These are phyloP conservation scores for Trifolium subterraneum DNA, from an alignment of 306 rosid genomes.

Conservation along the genomic window DNA sequence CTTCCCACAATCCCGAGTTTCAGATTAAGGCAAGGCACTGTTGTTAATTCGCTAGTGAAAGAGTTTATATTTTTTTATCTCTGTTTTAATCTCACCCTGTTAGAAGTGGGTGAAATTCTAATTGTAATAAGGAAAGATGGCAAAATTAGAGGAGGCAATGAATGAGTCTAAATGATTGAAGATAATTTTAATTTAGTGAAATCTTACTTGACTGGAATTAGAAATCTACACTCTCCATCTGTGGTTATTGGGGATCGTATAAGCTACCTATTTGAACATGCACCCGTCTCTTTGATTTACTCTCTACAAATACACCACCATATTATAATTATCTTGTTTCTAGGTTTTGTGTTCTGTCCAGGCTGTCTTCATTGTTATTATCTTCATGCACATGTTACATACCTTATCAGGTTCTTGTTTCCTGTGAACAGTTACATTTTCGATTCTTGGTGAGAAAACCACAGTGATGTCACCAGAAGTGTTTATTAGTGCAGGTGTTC, in stretches of 20 bases:
- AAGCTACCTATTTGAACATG: conserved; percentile 32
- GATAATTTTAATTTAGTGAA: background rate
- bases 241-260: too few relatives aligned
- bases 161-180: conserved; percentile 11
- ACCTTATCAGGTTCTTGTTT: conserved; percentile 41
- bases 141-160: conserved; percentile 11
- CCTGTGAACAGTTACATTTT: conserved; percentile 76
- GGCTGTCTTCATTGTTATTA: conserved; percentile 25
- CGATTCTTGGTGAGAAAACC: conserved; percentile 94
- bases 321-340: background rate
- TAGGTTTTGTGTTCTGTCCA: conserved; percentile 25
- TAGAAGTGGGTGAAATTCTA: conserved; percentile 23
- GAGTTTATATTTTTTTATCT: conserved; percentile 32
- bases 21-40: conserved; percentile 2
- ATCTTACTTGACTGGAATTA: background rate
- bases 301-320: conserved; percentile 1
- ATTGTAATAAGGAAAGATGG: background rate
- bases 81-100: conserved; percentile 20
- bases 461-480: conserved; percentile 99
- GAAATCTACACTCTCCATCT: background rate
- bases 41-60: conserved; percentile 23
- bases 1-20: conserved; percentile 5
- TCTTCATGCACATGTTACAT: conserved; percentile 27
- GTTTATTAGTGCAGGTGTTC: conserved; percentile 80
- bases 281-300: conserved; percentile 9